phyloP scores from a whole-genome alignment of 2,329 filamentous ascomycete species.

The Epichloe festucae region DNA sequence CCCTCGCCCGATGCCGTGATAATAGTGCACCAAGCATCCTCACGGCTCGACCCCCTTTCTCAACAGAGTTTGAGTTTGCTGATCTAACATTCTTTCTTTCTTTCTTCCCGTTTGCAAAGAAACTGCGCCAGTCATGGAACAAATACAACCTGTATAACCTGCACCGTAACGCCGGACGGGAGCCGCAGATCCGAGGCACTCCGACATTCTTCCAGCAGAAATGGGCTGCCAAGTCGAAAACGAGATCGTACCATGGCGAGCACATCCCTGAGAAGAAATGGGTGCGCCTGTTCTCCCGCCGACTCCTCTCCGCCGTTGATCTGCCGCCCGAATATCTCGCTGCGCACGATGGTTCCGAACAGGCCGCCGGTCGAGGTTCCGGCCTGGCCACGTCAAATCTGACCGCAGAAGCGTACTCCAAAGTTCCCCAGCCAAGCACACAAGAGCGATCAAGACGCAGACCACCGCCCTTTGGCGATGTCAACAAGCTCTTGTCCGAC shows the following conservation, averaged over 20 bases:
- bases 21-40: not conserved
- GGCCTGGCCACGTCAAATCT: conserved; percentile 35
- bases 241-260: conserved; percentile 86
- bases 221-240: conserved; percentile 77
- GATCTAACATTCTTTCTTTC: not conserved
- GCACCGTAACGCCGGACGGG: conserved; percentile 23
- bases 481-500: conserved; percentile 20
- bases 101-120: conserved; percentile 54
- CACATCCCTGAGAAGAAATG: conserved; percentile 88
- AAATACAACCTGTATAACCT: conserved; percentile 96
- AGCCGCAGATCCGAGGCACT: conserved; percentile 17
- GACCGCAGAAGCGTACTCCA: conserved; percentile 22
- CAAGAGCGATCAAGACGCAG: conserved; percentile 8
- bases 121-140: conserved; percentile 92
- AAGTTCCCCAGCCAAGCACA: conserved; percentile 13
- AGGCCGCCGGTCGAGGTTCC: conserved; percentile 72
- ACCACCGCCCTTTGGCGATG: conserved; percentile 15
- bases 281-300: conserved; percentile 81
- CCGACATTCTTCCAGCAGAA: conserved; percentile 95
- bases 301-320: conserved; percentile 68
- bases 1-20: not conserved
- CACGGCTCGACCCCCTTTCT: not conserved
- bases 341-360: conserved; percentile 64
- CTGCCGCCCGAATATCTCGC: conserved; percentile 78
- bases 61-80: not conserved